Evolutionary conservation across 2,329 filamentous ascomycete species (phyloP), one percentile per base, ranked within the genome.

Genomic region (Arthroderma sp.): DNA sequence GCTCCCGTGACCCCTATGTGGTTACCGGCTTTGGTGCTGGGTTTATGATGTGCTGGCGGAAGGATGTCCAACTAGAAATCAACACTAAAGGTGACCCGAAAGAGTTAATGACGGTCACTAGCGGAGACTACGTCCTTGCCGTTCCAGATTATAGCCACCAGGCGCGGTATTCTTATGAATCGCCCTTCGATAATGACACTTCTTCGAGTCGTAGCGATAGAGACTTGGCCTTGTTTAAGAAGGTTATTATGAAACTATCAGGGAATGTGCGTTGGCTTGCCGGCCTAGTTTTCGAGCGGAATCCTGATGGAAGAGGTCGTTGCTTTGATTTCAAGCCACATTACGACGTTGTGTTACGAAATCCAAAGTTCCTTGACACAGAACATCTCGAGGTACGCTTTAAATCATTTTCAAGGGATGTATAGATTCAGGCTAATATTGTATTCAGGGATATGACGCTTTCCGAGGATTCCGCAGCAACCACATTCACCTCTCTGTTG

Each of bases 11-110:
- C 63, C 91, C 91, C 2, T 98, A 98, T 60, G 77, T 84, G 48
- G 81, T 98, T 38, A 95, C 87, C 34, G 88, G 89, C 6, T 82
- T 89, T 53, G 91, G 91, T 34, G 88, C 88, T 31, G 91, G 91
- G 4, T 94, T 98, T 58, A 77, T 96, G 37, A 95, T 98, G 87
- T 96, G 93, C 61, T 98, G 89, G 89, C 82, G 91, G 43, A 93
- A 87, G 56, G 84, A 95, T 61, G 88, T 98, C 33, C 79, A 77
- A 49, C 93, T 86, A 78, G 83, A 81, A 48, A 79, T 98, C 42
- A 83, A 88, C 47, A 78, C 81, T 42, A 81, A 86, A 42, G 80
- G 93, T 53, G 85, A 98, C 55, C 88, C 91, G 0, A 85, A 84
- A 58, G 82, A 84, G 48, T 93, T 98, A 64, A 93, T 98, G 82